A percentile compares a stretch with the other conserved stretches of the same genome.
These are phyloP conservation scores for Phoma sp. DNA, from an alignment of 2,329 filamentous ascomycete species.

Conservation along the genomic window DNA sequence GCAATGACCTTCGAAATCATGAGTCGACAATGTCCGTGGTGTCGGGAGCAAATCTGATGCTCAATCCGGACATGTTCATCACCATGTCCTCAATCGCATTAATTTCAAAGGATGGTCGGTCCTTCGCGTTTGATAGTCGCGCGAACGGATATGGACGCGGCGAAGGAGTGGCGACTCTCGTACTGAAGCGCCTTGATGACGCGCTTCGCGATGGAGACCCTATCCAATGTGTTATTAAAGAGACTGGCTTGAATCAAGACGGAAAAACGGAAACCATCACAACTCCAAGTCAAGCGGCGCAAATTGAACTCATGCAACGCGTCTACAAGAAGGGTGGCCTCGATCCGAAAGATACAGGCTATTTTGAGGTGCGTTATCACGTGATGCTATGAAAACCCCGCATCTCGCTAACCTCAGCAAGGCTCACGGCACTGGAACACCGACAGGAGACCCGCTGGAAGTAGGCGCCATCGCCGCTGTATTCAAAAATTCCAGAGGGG, in stretches of 20 bases:
- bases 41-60: no score
- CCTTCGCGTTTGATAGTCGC: slow-evolving; percentile 34
- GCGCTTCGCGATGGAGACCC: slow-evolving; percentile 37
- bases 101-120: no score
- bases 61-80: slow-evolving; percentile 16
- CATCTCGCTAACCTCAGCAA: no score
- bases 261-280: slow-evolving; percentile 19
- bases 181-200: slow-evolving; percentile 35
- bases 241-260: slow-evolving; percentile 28
- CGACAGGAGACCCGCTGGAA: slow-evolving; percentile 48
- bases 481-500: slow-evolving; percentile 4
- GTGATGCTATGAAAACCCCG: no score
- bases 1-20: no score
- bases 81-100: background rate
- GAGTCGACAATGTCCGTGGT: no score
- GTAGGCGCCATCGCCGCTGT: slow-evolving; percentile 19
- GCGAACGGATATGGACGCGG: slow-evolving; percentile 38
- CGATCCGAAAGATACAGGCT: slow-evolving; percentile 27
- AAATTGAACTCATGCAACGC: slow-evolving; percentile 26
- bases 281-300: slow-evolving; percentile 52
- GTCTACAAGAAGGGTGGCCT: slow-evolving; percentile 36
- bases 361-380: slow-evolving; percentile 33
- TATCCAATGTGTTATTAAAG: slow-evolving; percentile 36
- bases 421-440: slow-evolving; percentile 61
- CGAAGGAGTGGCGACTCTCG: slow-evolving; percentile 36